phyloP scores from a whole-genome alignment of 805 yeast genomes.

The Nakazawaea wyomingensis region DNA sequence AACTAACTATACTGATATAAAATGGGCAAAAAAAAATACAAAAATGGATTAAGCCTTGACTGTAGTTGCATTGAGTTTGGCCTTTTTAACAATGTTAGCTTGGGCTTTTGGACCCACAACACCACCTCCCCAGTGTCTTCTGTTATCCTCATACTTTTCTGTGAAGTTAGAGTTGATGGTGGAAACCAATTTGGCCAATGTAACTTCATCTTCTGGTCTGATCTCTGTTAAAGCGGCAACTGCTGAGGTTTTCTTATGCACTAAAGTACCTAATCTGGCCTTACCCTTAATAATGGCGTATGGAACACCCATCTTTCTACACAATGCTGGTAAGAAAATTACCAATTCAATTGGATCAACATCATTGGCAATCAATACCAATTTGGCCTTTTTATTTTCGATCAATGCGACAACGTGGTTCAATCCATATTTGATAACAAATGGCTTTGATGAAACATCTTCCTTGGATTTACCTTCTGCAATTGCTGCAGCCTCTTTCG shows the following conservation, averaged over 20 bases:
- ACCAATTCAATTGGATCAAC: slow-evolving; percentile 99
- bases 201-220: slow-evolving; percentile 89
- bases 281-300: slow-evolving; percentile 98
- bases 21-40: too few species aligned
- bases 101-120: slow-evolving; percentile 91
- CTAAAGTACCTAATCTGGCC: slow-evolving; percentile 97
- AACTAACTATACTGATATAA: too few species aligned
- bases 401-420: slow-evolving; percentile 97
- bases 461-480: slow-evolving; percentile 97
- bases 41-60: slow-evolving; percentile 11
- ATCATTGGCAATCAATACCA: slow-evolving; percentile 96
- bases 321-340: slow-evolving; percentile 95
- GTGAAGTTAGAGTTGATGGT: slow-evolving; percentile 90
- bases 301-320: slow-evolving; percentile 99
- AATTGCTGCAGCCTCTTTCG: slow-evolving; percentile 98
- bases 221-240: slow-evolving; percentile 98
- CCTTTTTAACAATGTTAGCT: slow-evolving; percentile 76
- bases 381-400: slow-evolving; percentile 98
- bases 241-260: slow-evolving; percentile 95
- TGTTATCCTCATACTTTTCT: slow-evolving; percentile 91
- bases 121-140: slow-evolving; percentile 99
- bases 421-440: slow-evolving; percentile 95
- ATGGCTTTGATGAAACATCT: slow-evolving; percentile 96
- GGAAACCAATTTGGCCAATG: slow-evolving; percentile 86
- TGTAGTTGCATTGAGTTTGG: slow-evolving; percentile 41